These are phyloP conservation scores for Senecio squalidus DNA, from an alignment of 140 eudicot species.

Conservation along the genomic window DNA sequence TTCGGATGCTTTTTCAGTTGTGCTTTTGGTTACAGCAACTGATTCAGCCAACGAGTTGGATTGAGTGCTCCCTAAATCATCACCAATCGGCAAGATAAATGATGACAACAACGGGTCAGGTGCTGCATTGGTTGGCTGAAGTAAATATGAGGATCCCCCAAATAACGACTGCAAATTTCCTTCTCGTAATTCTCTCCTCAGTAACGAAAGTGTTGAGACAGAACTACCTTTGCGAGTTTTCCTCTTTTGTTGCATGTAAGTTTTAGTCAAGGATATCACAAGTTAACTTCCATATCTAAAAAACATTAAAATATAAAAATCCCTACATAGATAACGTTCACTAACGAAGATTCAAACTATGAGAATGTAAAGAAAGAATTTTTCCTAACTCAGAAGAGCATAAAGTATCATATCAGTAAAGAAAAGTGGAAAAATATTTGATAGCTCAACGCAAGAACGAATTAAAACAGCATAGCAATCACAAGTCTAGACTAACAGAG, in stretches of 20 bases:
- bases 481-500: not conserved
- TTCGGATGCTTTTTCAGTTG: slow-evolving; percentile 43
- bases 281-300: slow-evolving; percentile 6
- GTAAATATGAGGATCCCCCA: slow-evolving; percentile 79
- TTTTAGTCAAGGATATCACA: slow-evolving; percentile 61
- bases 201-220: slow-evolving; percentile 75
- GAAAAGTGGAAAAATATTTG: slow-evolving; percentile 1
- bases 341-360: not conserved
- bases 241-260: slow-evolving; percentile 95
- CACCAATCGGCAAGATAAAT: slow-evolving; percentile 81
- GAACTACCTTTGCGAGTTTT: slow-evolving; percentile 74
- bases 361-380: not conserved
- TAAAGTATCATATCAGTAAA: not conserved
- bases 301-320: not conserved
- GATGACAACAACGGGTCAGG: slow-evolving; percentile 95
- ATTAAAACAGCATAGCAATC: not conserved
- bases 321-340: not conserved
- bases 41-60: slow-evolving; percentile 54
- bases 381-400: no score
- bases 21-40: slow-evolving; percentile 46
- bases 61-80: slow-evolving; percentile 54
- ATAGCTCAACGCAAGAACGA: not conserved
- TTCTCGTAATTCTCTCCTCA: slow-evolving; percentile 88
- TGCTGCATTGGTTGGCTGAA: slow-evolving; percentile 67
- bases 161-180: slow-evolving; percentile 87